phyloP scores from a whole-genome alignment of 768 basidiomycete genomes.

The Auriscalpium vulgare region DNA sequence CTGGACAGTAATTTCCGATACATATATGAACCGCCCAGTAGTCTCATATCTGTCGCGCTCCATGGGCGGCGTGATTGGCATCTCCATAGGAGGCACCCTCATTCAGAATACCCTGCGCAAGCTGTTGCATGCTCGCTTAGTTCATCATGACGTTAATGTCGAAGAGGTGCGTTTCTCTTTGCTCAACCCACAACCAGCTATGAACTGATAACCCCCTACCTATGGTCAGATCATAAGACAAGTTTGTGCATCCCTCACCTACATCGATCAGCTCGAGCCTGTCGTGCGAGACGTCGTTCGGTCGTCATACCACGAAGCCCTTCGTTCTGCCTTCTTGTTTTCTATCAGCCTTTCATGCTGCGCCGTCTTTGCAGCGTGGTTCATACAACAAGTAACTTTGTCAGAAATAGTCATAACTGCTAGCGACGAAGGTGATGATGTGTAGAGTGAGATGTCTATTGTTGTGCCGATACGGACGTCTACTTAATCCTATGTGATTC shows the following conservation, averaged over 20 bases:
- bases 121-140: neutral
- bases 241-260: neutral
- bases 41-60: constrained; percentile 13
- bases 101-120: constrained; percentile 7
- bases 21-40: neutral
- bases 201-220: neutral
- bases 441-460: too few species aligned
- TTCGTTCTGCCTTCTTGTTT: neutral
- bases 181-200: neutral
- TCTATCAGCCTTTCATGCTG: neutral
- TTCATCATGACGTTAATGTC: neutral
- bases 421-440: too few species aligned
- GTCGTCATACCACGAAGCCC: neutral
- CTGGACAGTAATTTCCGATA: neutral
- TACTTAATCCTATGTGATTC: too few species aligned
- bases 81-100: constrained; percentile 7
- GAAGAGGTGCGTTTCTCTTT: neutral
- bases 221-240: neutral
- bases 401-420: too few species aligned
- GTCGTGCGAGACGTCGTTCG: neutral
- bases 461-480: too few species aligned
- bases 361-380: neutral
- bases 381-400: too few species aligned
- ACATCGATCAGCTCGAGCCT: neutral
- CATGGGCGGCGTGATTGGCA: constrained; percentile 10